Percentiles rank a stretch among this genome's conserved stretches.
Conservation (phyloP, 352 stramenopile genomes). For the Aphanomyces stellatus region DNA sequence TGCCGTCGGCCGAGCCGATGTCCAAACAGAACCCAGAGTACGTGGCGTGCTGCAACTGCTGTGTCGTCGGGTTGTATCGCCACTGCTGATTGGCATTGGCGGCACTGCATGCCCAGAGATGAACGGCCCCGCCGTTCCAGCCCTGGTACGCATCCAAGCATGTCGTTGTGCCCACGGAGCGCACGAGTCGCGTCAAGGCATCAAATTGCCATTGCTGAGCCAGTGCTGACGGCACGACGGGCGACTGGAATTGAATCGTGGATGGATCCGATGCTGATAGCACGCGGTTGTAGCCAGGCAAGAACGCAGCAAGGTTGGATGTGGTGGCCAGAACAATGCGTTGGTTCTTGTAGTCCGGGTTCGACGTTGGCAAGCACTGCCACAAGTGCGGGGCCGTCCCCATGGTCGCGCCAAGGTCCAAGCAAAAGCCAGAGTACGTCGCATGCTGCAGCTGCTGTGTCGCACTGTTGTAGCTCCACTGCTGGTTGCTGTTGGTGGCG, state of each 20-base stretch:
- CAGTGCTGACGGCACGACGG: not conserved
- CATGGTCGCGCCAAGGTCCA: constrained; percentile 27
- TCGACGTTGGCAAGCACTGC: not conserved
- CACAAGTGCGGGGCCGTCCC: not conserved
- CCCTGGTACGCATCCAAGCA: constrained; percentile 27
- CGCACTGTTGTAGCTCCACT: constrained; percentile 44
- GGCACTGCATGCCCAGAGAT: constrained; percentile 44
- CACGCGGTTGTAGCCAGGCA: not conserved
- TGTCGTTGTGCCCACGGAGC: constrained; percentile 13
- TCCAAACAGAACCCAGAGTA: constrained; percentile 49
- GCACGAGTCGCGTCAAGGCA: not conserved
- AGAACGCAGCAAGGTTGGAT: not conserved
- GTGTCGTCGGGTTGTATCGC: constrained; percentile 34
- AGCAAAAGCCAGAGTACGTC: constrained; percentile 40
- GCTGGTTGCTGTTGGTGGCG: constrained; percentile 50
- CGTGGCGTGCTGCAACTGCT: constrained; percentile 31
- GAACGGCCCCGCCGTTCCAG: constrained; percentile 44
- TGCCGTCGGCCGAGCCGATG: constrained; percentile 29
- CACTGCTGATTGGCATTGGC: constrained; percentile 58
- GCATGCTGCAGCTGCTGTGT: constrained; percentile 37
- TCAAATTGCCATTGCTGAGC: not conserved
- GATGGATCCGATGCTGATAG: not conserved
- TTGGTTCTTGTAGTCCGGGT: not conserved
- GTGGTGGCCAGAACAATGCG: not conserved
- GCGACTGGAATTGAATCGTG: not conserved